Conservation (phyloP, 73 alveolate genomes). For the Stentor coeruleus region DNA sequence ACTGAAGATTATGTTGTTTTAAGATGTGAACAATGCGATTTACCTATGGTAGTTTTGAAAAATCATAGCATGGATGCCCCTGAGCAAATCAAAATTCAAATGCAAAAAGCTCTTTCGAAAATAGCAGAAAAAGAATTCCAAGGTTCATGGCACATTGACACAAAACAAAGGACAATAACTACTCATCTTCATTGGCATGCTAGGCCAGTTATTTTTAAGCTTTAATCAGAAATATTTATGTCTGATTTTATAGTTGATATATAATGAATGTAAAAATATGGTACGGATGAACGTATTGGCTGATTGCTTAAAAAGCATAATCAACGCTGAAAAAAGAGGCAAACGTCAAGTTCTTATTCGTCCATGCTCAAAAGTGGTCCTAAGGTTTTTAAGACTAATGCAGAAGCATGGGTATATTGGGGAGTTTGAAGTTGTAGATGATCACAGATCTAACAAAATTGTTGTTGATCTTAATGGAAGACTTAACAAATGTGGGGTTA, state of each 20-base stretch:
- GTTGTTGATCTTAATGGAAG: constrained; percentile 93
- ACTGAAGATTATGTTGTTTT: background rate
- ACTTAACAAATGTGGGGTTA: constrained; percentile 94
- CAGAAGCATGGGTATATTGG: constrained; percentile 92
- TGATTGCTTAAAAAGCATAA: constrained; percentile 81
- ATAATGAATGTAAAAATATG: too few species aligned
- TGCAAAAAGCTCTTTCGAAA: background rate
- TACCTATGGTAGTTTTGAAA: constrained; percentile 15
- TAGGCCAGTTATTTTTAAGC: background rate
- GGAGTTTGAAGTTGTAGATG: constrained; percentile 94
- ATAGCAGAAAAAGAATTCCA: background rate
- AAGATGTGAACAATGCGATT: constrained; percentile 15
- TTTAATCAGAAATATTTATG: too few species aligned
- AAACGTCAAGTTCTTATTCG: constrained; percentile 82
- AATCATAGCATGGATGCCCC: background rate
- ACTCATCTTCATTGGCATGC: constrained; percentile 22
- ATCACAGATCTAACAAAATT: constrained; percentile 93
- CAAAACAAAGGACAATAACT: background rate
- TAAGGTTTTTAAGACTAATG: constrained; percentile 84
- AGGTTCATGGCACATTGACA: background rate
- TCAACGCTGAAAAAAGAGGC: constrained; percentile 93
- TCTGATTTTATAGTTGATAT: too few species aligned
- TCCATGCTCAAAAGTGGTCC: constrained; percentile 92
- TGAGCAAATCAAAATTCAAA: background rate
- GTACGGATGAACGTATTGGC: constrained; percentile 88